Base-by-base conservation (phyloP, 495 filamentous ascomycete species). In the Entonaema liquescens region DNA sequence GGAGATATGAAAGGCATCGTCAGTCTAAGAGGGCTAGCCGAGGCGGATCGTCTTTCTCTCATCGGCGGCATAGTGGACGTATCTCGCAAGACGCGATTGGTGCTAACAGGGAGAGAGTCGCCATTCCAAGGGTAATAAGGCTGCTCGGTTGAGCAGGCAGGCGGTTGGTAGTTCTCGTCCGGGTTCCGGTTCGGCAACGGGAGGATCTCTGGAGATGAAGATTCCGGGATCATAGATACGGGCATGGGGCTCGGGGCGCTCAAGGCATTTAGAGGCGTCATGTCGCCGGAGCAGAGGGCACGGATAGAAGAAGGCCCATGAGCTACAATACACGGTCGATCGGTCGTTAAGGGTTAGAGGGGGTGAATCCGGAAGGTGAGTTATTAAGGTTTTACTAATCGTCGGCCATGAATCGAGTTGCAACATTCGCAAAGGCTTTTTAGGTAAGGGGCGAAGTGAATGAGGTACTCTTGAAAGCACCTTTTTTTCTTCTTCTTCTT, bases 1-100 rank as follows among this genome's bases (percentile, higher is more conserved):
- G 78, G 79, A 0, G 80, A 78, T 35, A 80, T 77, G 47, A 62
- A 74, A 0, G 80, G 80, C 75, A 81, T 80, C 0, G 75, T 29
- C 5, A 83, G 53, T 21, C 77, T 79, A 36, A 83, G 70, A 6
- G 81, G 79, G 65, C 80, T 81, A 3, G 74, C 47, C 1, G 77
- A 76, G 26, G 71, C 67, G 21, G 71, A 74, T 58, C 71, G 71
- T 44, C 56, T 70, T 57, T 59, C 71, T 28, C 28, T 67, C 25
- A 62, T 59, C 11, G 67, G 67, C 8, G 62, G 25, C 67, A 67
- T 71, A 9, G 28, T 17, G 17, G 7, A 0, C 5, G 29, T 56
- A 17, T 31, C 53, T 66, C 67, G 62, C 38, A 56, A 29, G 19
- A 64, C 57, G 40, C 59, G 56, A 47, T 25, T 52, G 47, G 12